Percentiles rank a stretch among this genome's conserved stretches.
Evolutionary conservation across 371 early-diverging fungal genomes (phyloP).

Genomic region (Umbelopsis sp.): DNA sequence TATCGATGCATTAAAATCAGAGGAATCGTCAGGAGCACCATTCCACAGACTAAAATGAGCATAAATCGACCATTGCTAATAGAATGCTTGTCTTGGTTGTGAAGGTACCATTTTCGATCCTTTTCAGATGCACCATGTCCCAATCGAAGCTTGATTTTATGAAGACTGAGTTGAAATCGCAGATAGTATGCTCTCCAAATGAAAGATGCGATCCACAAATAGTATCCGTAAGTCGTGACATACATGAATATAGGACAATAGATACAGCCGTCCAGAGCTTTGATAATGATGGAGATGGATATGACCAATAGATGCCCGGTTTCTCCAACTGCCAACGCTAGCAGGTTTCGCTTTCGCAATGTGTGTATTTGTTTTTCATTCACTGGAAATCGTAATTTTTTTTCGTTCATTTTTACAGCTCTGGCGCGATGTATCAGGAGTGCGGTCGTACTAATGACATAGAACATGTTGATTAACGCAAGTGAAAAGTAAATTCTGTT

Average conservation of each 20-base stretch:
- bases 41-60: not conserved
- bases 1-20: slow-evolving; percentile 19
- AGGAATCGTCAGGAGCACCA: slow-evolving; percentile 23
- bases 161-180: slow-evolving; percentile 19
- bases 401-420: not conserved
- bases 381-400: not conserved
- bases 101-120: slow-evolving; percentile 36
- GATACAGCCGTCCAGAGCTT: not conserved
- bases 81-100: slow-evolving; percentile 21
- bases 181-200: slow-evolving; percentile 27
- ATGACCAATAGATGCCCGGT: not conserved
- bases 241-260: slow-evolving; percentile 10
- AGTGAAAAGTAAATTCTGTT: not conserved
- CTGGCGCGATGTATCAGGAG: not conserved
- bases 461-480: not conserved
- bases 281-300: not conserved
- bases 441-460: not conserved
- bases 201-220: slow-evolving; percentile 1
- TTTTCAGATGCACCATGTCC: slow-evolving; percentile 21
- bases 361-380: not conserved
- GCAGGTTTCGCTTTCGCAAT: not conserved
- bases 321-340: not conserved
- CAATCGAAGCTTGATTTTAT: slow-evolving; percentile 14
- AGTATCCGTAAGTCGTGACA: not conserved
- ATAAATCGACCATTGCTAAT: slow-evolving; percentile 19